A percentile compares a stretch with the other conserved stretches of the same genome.
These are phyloP conservation scores for Rhododendron mucronatum DNA, from an alignment of 148 eudicot species.

Conservation along the genomic window DNA sequence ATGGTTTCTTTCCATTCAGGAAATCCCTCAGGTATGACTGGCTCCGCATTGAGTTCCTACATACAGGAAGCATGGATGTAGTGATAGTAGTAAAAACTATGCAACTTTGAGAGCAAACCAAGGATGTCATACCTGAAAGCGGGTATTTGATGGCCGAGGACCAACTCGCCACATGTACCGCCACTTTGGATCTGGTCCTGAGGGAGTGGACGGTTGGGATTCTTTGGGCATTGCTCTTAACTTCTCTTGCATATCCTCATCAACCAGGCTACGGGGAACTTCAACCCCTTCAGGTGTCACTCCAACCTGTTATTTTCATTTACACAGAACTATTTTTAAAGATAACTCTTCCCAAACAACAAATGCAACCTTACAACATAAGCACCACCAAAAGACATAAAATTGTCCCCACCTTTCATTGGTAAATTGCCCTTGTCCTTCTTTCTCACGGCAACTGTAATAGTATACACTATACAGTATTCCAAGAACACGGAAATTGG, in stretches of 20 bases:
- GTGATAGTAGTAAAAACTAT: background rate
- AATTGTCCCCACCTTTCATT: background rate
- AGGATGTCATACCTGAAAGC: constrained; percentile 47
- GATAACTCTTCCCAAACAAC: background rate
- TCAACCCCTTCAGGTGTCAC: constrained; percentile 99
- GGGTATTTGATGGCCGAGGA: constrained; percentile 73
- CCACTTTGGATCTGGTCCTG: constrained; percentile 98
- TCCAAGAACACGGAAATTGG: background rate
- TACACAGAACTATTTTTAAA: background rate
- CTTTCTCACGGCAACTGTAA: background rate
- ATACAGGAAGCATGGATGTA: background rate
- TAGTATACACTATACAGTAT: background rate
- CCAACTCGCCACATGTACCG: constrained; percentile 99
- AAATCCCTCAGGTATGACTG: constrained; percentile 91
- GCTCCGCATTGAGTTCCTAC: constrained; percentile 90
- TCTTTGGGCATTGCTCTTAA: constrained; percentile 60
- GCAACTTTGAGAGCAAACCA: background rate
- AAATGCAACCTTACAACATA: background rate
- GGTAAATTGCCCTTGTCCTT: background rate
- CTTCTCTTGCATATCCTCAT: constrained; percentile 69
- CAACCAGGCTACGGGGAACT: constrained; percentile 95
- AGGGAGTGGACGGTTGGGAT: constrained; percentile 57
- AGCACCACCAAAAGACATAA: background rate
- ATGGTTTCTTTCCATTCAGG: constrained; percentile 93
- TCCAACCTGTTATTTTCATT: constrained; percentile 59